These are phyloP conservation scores for Clonostachys sp. DNA, from an alignment of 2,329 filamentous ascomycete genomes.

Conservation along the genomic window DNA sequence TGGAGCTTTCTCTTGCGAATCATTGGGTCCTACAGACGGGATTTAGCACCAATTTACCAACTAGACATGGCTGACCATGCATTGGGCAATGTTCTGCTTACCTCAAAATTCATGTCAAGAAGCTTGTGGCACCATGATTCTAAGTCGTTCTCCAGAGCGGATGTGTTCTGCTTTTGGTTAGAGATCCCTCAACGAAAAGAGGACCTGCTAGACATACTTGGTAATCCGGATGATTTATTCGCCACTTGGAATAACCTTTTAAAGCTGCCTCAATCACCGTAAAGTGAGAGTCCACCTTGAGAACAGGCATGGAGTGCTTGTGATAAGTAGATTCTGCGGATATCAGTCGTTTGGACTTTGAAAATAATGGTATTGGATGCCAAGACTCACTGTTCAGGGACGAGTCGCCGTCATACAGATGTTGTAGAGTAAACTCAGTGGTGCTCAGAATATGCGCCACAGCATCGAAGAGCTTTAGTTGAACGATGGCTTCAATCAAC, in stretches of 20 bases:
- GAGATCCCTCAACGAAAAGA: too few relatives aligned
- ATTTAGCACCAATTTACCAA: slow-evolving; percentile 8
- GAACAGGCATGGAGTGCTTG: slow-evolving; percentile 66
- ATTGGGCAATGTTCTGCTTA: slow-evolving; percentile 12
- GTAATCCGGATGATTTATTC: slow-evolving; percentile 1
- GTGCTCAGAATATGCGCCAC: slow-evolving; percentile 81
- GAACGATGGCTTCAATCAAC: slow-evolving; percentile 82
- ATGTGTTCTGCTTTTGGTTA: slow-evolving; percentile 14
- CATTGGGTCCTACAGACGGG: slow-evolving; percentile 59
- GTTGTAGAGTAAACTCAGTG: slow-evolving; percentile 68
- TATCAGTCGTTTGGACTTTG: background rate
- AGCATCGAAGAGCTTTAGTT: slow-evolving; percentile 77
- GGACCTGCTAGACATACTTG: too few relatives aligned
- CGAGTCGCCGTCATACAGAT: slow-evolving; percentile 68
- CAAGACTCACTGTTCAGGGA: slow-evolving; percentile 56
- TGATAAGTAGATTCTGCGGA: slow-evolving; percentile 50
- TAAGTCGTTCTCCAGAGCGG: slow-evolving; percentile 56
- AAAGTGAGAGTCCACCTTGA: slow-evolving; percentile 84
- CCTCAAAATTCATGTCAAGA: slow-evolving; percentile 67
- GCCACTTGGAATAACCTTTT: slow-evolving; percentile 84
- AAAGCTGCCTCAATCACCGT: slow-evolving; percentile 84
- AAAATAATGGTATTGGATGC: background rate
- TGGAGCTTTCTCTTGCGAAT: slow-evolving; percentile 79
- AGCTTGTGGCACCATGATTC: slow-evolving; percentile 70
- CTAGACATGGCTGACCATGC: too few relatives aligned